Evolutionary conservation across 306 rosid species (phyloP).

Genomic region (Lotus japonicus): DNA sequence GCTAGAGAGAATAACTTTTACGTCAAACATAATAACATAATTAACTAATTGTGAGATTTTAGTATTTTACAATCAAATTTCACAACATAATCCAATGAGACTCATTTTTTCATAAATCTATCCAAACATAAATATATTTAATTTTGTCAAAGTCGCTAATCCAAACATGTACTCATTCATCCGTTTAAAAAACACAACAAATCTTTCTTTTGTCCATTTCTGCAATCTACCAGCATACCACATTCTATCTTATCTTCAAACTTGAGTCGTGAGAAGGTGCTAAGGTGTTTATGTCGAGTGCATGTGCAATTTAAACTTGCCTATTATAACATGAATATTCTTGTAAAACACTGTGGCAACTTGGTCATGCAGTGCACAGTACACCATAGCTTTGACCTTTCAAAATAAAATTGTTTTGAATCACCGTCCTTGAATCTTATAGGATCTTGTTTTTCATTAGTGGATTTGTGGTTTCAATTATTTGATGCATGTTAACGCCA

Average conservation of each 20-base stretch:
- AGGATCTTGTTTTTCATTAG: not conserved
- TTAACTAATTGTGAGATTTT: too few species aligned
- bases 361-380: not conserved
- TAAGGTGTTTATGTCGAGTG: not conserved
- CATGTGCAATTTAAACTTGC: constrained; percentile 10
- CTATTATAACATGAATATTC: not conserved
- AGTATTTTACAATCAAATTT: too few species aligned
- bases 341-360: not conserved
- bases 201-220: not conserved
- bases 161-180: too few species aligned
- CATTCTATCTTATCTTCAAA: not conserved
- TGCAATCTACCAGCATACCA: not conserved
- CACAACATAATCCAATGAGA: too few species aligned
- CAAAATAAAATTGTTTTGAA: not conserved
- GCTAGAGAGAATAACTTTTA: too few species aligned
- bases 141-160: too few species aligned
- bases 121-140: too few species aligned
- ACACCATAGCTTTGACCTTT: not conserved
- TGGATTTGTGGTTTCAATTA: constrained; percentile 2
- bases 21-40: too few species aligned
- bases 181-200: not conserved
- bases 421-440: not conserved
- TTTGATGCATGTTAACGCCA: not conserved
- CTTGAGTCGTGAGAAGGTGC: not conserved
- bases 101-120: too few species aligned